Evolutionary conservation across 164 flowering plant genomes (phyloP).

Genomic region (Dillenia suffruticosa): DNA sequence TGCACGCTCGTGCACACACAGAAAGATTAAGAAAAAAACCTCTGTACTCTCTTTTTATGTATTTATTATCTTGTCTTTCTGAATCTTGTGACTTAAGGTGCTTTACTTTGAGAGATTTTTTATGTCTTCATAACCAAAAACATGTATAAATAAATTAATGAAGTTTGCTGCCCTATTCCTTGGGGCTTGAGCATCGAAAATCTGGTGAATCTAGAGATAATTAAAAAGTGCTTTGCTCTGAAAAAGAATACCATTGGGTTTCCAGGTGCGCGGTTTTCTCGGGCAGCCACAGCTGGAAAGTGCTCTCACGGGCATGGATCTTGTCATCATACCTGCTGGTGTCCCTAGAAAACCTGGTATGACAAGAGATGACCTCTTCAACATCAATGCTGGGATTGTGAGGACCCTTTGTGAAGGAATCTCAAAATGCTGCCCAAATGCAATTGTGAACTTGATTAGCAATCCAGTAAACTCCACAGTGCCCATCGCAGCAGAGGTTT

Average conservation of each 20-base stretch:
- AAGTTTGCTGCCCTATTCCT: no score
- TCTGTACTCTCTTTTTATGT: no score
- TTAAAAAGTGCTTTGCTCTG: no score
- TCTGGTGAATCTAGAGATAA: no score
- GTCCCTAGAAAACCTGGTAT: conserved; percentile 40
- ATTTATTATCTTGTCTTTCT: no score
- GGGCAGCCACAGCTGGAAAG: conserved; percentile 19
- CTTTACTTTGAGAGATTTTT: no score
- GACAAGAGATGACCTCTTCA: conserved; percentile 44
- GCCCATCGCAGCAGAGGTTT: conserved; percentile 48
- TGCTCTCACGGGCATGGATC: conserved; percentile 18
- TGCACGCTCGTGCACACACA: no score
- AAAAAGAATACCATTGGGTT: not conserved
- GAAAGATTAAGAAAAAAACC: no score
- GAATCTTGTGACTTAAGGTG: no score
- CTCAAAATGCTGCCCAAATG: conserved; percentile 31
- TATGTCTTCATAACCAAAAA: no score
- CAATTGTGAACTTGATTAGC: conserved; percentile 41
- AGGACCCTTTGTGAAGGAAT: conserved; percentile 31
- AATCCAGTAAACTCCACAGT: conserved; percentile 49
- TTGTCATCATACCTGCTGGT: conserved; percentile 34
- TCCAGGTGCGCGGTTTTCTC: conserved; percentile 24
- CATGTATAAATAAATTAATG: no score
- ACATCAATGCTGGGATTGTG: conserved; percentile 38
- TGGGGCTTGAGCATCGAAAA: no score